Conservation (phyloP, 768 basidiomycete genomes). For the Sporobolomyces phaffii region DNA sequence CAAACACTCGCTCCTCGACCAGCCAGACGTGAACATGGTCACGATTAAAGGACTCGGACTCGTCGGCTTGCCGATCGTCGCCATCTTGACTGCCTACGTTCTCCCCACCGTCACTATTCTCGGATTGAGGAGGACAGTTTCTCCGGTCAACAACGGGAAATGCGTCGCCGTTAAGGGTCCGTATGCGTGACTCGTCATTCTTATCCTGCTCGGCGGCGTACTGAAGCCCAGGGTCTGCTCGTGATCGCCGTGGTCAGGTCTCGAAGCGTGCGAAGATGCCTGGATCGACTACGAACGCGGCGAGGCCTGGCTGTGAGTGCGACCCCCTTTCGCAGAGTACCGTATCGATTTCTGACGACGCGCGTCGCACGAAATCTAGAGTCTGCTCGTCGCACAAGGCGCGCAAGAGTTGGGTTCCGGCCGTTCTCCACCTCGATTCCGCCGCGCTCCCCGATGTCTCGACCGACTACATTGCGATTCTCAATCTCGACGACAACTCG, state of each 20-base stretch:
- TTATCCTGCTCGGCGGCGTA: too few relatives aligned
- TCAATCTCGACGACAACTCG: constrained; percentile 7
- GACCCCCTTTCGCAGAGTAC: too few relatives aligned
- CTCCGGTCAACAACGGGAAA: constrained; percentile 11
- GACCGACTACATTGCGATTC: constrained; percentile 19
- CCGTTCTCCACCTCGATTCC: constrained; percentile 12
- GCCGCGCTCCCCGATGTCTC: background rate
- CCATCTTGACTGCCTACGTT: background rate
- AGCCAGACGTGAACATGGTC: background rate
- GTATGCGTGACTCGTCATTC: background rate
- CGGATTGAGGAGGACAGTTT: background rate
- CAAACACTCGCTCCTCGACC: background rate
- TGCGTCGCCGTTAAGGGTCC: constrained; percentile 19
- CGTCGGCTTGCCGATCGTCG: background rate
- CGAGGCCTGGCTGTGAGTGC: constrained; percentile 18
- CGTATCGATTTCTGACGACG: background rate
- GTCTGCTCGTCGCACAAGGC: constrained; percentile 10
- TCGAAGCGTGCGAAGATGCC: constrained; percentile 4
- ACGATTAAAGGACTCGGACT: background rate
- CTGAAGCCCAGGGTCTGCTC: too few relatives aligned
- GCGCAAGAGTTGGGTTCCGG: constrained; percentile 14
- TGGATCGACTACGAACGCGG: constrained; percentile 7
- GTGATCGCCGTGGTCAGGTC: background rate
- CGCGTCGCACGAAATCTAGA: background rate
- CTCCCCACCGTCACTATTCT: background rate